A percentile compares a stretch with the other conserved stretches of the same genome.
These are phyloP conservation scores for Trichoderma parareesei DNA, from an alignment of 495 filamentous ascomycete genomes.

Conservation along the genomic window DNA sequence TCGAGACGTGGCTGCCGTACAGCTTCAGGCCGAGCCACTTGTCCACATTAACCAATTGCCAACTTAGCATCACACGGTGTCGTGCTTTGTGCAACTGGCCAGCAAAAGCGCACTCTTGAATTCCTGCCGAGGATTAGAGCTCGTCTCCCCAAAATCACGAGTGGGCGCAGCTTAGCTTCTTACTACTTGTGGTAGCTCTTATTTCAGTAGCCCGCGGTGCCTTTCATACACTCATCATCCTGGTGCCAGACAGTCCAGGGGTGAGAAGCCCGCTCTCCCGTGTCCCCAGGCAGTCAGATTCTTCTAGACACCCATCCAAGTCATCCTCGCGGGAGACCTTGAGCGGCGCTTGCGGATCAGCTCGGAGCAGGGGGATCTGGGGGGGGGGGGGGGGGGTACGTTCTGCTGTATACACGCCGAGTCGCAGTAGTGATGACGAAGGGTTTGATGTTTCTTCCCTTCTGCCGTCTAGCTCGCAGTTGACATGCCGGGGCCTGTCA, in stretches of 20 bases:
- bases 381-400: background rate
- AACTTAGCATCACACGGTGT: background rate
- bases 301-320: background rate
- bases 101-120: no score
- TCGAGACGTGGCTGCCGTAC: background rate
- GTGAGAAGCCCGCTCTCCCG: background rate
- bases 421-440: background rate
- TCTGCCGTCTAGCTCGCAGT: background rate
- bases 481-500: background rate
- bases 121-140: no score
- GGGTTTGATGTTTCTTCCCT: background rate
- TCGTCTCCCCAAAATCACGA: no score
- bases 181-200: background rate
- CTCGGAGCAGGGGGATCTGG: background rate
- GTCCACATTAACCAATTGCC: background rate
- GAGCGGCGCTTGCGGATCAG: conserved; percentile 4
- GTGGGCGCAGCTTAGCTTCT: background rate
- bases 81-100: no score
- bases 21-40: no score
- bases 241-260: conserved; percentile 2
- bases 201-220: background rate
- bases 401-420: background rate
- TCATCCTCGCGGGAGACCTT: background rate
- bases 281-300: conserved; percentile 2
- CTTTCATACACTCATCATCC: background rate